These are phyloP conservation scores for Diddensiella transvaalensis DNA, from an alignment of 805 yeast species.

Conservation along the genomic window DNA sequence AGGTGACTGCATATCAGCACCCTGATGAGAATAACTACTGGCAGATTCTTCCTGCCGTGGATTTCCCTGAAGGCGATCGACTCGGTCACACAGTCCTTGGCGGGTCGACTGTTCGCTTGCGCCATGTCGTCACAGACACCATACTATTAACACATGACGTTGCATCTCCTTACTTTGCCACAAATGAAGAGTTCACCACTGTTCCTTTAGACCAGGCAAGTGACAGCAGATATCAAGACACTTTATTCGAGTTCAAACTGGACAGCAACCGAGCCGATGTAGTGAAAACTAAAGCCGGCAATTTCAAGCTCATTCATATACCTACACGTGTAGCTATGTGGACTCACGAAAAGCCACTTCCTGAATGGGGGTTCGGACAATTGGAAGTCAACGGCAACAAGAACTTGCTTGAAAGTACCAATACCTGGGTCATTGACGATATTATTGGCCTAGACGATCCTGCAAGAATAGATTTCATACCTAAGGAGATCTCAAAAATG, in stretches of 20 bases:
- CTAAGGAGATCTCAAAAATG: slow-evolving; percentile 56
- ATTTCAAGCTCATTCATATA: slow-evolving; percentile 70
- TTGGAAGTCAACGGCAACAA: slow-evolving; percentile 96
- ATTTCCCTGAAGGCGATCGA: slow-evolving; percentile 40
- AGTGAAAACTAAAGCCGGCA: slow-evolving; percentile 67
- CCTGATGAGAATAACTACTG: slow-evolving; percentile 67
- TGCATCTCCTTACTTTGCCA: slow-evolving; percentile 86
- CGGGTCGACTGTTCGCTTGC: slow-evolving; percentile 73
- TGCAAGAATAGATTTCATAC: slow-evolving; percentile 56
- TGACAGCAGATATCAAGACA: slow-evolving; percentile 58
- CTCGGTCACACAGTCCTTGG: slow-evolving; percentile 51
- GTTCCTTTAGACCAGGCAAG: slow-evolving; percentile 57
- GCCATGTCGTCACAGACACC: slow-evolving; percentile 77
- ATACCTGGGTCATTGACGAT: slow-evolving; percentile 71
- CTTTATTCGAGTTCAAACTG: slow-evolving; percentile 71
- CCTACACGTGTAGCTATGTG: slow-evolving; percentile 91
- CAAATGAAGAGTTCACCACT: slow-evolving; percentile 92
- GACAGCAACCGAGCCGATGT: slow-evolving; percentile 48
- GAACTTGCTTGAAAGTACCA: slow-evolving; percentile 61
- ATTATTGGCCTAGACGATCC: slow-evolving; percentile 62
- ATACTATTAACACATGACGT: slow-evolving; percentile 88
- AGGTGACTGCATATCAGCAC: slow-evolving; percentile 62
- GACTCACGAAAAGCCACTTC: slow-evolving; percentile 79
- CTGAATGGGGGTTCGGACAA: slow-evolving; percentile 93
- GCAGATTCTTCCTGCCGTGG: slow-evolving; percentile 70